These are phyloP conservation scores for Tuber borchii DNA, from an alignment of 495 filamentous ascomycete genomes.

Conservation along the genomic window DNA sequence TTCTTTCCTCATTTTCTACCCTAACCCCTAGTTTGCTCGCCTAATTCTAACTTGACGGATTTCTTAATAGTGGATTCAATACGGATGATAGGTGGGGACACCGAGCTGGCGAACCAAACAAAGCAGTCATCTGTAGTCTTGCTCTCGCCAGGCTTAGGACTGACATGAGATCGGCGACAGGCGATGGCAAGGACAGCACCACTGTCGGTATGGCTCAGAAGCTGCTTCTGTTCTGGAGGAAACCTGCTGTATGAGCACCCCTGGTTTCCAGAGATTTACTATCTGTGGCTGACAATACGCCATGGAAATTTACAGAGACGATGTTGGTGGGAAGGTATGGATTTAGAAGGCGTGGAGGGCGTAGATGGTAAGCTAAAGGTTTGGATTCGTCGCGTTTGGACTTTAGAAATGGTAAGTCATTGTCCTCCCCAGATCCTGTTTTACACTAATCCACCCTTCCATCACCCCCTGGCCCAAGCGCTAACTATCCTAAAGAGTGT, in stretches of 20 bases:
- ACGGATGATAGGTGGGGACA: conserved; percentile 94
- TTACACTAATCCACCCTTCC: neutral
- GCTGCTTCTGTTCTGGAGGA: conserved; percentile 94
- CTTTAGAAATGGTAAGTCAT: conserved; percentile 80
- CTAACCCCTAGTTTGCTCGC: neutral
- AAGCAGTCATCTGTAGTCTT: conserved; percentile 95
- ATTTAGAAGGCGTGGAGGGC: conserved; percentile 80
- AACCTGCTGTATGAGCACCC: conserved; percentile 57
- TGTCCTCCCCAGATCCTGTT: neutral
- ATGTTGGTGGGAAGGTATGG: conserved; percentile 99
- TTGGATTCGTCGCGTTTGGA: conserved; percentile 98
- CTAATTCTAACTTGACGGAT: neutral
- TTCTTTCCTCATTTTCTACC: neutral
- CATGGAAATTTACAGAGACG: conserved; percentile 48
- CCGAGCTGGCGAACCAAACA: conserved; percentile 89
- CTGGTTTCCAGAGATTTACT: neutral
- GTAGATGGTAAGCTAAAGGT: conserved; percentile 90
- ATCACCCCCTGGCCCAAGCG: conserved; percentile 30
- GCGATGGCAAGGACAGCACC: conserved; percentile 63
- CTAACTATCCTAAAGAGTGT: conserved; percentile 55
- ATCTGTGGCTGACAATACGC: conserved; percentile 9
- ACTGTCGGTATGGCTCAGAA: conserved; percentile 98
- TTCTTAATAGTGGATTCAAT: conserved; percentile 71
- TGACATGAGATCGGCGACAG: conserved; percentile 69
- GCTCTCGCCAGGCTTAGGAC: conserved; percentile 87